Evolutionary conservation across 192 early-diverging fungal species (phyloP), one percentile per base, ranked within the genome.

Genomic region (Mortierella claussenii): DNA sequence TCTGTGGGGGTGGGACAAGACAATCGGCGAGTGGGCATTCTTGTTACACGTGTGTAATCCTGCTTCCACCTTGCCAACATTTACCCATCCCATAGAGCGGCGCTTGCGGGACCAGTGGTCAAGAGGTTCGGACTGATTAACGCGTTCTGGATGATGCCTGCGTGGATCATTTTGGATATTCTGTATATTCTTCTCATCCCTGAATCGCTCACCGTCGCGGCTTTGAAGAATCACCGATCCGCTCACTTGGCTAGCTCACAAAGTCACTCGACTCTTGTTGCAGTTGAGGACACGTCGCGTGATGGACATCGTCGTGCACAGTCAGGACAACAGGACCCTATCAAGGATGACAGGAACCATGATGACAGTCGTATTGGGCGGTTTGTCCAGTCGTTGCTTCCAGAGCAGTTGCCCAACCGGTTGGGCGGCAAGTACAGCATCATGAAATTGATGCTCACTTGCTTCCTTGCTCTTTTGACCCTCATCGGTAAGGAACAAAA

Each of bases 381-480:
- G 3, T 48, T 60, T 27, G 43, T 37, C 31, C 55, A 32, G 21
- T 2, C 18, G 0, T 18, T 57, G 20, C 15, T 65, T 9, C 61
- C 71, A 21, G 56, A 65, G n/a, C 55, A 59, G 18, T 53, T 75
- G 28, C 71, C 62, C 2, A 34, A 36, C 32, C 37, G 56, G 5
- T 30, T 75, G 1, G 71, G 56, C n/a, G 71, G 71, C 20, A 65
- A 75, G 34, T 48, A 75, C 63, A 66, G 63, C 12, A 26, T 66
- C 11, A 1, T 75, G 15, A 18, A 55, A 10, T 28, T 75, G 15
- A 66, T 66, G 55, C 5, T 66, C 9, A 55, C 44, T 0, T 47
- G 55, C 51, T 75, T 66, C 45, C 32, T 75, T 15, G 44, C 33
- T 6, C 43, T 75, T 12, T 30, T 24, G 46, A 52, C 56, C 3